Evolutionary conservation across 176 grass and related monocot species (phyloP).

Genomic region (Poa annua): DNA sequence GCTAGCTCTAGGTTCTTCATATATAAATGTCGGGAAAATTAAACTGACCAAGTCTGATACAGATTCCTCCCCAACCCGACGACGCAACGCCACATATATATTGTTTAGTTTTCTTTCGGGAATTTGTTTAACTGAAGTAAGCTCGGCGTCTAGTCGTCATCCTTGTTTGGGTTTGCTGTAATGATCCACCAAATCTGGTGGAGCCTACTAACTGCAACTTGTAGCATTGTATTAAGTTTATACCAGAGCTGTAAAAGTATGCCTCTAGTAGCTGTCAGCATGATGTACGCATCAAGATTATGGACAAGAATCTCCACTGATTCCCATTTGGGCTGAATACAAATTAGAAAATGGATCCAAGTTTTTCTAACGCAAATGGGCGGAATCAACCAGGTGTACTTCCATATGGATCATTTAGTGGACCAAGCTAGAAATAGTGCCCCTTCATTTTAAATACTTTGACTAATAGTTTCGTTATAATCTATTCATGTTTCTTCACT

Average conservation of each 20-base stretch:
- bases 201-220: not conserved
- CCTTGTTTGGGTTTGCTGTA: conserved; percentile 19
- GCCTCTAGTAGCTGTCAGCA: not conserved
- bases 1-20: too few species aligned
- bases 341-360: not conserved
- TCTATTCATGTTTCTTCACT: not conserved
- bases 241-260: not conserved
- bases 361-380: not conserved
- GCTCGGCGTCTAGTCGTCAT: not conserved
- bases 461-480: not conserved
- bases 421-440: not conserved
- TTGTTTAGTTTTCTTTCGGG: not conserved
- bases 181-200: conserved; percentile 1
- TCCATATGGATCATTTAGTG: not conserved
- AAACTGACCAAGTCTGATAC: not conserved
- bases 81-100: conserved; percentile 25
- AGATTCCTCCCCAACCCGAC: conserved; percentile 20
- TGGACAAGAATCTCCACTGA: conserved; percentile 14
- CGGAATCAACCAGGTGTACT: conserved; percentile 43
- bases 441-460: not conserved
- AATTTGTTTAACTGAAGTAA: not conserved
- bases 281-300: not conserved
- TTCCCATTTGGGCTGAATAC: not conserved
- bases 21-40: not conserved
- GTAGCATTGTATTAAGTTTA: not conserved